Evolutionary conservation across 768 basidiomycete species (phyloP).

Genomic region (Royoungia palumana): DNA sequence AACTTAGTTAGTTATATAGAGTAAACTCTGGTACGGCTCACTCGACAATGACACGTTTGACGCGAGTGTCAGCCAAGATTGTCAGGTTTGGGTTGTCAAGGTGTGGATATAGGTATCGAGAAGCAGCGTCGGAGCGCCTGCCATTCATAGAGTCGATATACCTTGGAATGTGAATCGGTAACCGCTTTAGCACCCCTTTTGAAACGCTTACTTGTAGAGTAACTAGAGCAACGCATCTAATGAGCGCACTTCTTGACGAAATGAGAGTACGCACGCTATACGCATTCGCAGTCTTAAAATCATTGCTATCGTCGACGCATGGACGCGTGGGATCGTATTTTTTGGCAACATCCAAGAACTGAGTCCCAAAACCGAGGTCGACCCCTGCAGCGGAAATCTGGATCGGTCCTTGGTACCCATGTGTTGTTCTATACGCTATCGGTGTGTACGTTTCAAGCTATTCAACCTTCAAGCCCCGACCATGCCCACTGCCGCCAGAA

Average conservation of each 20-base stretch:
- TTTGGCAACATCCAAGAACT: constrained; percentile 46
- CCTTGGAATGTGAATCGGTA: constrained; percentile 30
- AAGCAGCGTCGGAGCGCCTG: constrained; percentile 32
- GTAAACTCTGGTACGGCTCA: constrained; percentile 11
- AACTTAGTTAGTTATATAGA: not conserved
- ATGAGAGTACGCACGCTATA: constrained; percentile 21
- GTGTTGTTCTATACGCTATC: constrained; percentile 29
- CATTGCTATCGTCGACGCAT: constrained; percentile 46
- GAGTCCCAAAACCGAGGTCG: constrained; percentile 24
- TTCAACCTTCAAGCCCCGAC: constrained; percentile 23
- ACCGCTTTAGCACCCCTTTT: too few relatives aligned
- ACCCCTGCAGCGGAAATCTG: constrained; percentile 18
- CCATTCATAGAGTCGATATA: constrained; percentile 48
- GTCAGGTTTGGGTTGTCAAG: constrained; percentile 29
- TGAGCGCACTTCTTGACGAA: not conserved
- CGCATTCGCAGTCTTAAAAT: constrained; percentile 31
- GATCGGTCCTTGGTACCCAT: constrained; percentile 36
- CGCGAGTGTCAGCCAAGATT: constrained; percentile 30
- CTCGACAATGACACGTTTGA: constrained; percentile 38
- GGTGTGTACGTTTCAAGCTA: constrained; percentile 37
- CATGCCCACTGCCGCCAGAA: not conserved
- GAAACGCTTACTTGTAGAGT: too few relatives aligned
- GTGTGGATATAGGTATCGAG: constrained; percentile 37
- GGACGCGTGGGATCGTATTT: constrained; percentile 48
- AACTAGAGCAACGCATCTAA: too few relatives aligned